phyloP scores from a whole-genome alignment of 352 stramenopile genomes.

The Pythium grandisporangium region DNA sequence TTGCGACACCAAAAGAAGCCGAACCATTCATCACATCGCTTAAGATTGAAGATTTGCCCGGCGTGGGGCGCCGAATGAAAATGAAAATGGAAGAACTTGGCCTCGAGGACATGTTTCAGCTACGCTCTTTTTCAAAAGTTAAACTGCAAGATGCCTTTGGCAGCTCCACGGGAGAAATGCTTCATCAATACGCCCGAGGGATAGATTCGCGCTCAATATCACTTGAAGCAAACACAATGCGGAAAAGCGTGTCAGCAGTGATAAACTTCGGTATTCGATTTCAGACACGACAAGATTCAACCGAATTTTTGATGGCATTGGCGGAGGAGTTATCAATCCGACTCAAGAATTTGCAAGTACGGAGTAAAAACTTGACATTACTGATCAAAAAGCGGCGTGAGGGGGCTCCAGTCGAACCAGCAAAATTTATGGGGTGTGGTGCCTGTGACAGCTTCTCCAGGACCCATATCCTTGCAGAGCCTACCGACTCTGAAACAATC shows the following conservation, averaged over 20 bases:
- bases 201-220: constrained; percentile 62
- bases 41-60: constrained; percentile 66
- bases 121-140: constrained; percentile 39
- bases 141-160: constrained; percentile 58
- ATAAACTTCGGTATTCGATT: constrained; percentile 91
- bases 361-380: constrained; percentile 61
- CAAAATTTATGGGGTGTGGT: constrained; percentile 86
- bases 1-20: constrained; percentile 28
- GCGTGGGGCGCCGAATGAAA: constrained; percentile 57
- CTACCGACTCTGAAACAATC: constrained; percentile 42
- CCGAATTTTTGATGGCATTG: constrained; percentile 74
- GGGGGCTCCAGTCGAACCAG: constrained; percentile 55
- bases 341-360: constrained; percentile 48
- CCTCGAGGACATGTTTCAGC: constrained; percentile 47
- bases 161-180: constrained; percentile 51
- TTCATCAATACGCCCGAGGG: constrained; percentile 73
- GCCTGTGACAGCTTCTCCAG: constrained; percentile 84
- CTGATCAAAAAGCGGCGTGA: constrained; percentile 75
- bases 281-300: constrained; percentile 59
- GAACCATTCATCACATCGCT: constrained; percentile 62
- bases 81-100: constrained; percentile 63
- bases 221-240: constrained; percentile 56
- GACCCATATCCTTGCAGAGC: constrained; percentile 36
- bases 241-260: constrained; percentile 88
- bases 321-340: constrained; percentile 61